Base-by-base conservation (phyloP, 2,329 filamentous ascomycete genomes). In the Aureobasidium sp. region DNA sequence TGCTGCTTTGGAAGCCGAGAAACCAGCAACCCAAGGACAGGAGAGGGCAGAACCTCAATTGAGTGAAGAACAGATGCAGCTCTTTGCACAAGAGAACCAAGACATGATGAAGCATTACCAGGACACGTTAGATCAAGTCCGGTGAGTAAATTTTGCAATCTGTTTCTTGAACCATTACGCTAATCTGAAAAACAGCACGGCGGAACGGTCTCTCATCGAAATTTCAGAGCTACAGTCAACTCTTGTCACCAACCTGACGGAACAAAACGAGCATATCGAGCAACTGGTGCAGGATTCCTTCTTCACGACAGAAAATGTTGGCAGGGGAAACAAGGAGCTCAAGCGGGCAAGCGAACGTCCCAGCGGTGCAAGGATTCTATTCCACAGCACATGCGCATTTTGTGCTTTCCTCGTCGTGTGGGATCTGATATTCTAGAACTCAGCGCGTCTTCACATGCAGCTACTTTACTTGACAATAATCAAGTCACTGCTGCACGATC, bases 101-200 rank as follows among this genome's bases (percentile, higher is more conserved):
- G 87, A 90, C 66, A 91, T 99, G 87, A 81, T 97, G 68, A 89
- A 89, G 74, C 90, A 96, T 75, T 96, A 95, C 74, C 91, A 97
- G 75, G 91, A 89, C 76, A 91, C 90, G n/a, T 79, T 97, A 72
- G 88, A 92, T 74, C 94, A 97, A 82, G 91, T 97, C 67, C 89
- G 88, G 90, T 95, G 83, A 61, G 89, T 82, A 9, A 11, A 20
- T 45, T 2, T 17, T 1, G 5, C 11, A 17, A 17, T 5, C 9
- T 5, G 44, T 15, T 15, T 29, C 22, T 15, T 22, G 25, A 34
- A 25, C 7, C 41, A 36, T 36, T 25, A 51, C 31, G n/a, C 48
- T 66, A 25, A 61, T 20, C n/a, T n/a, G 5, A 45, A 27, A 12
- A 61, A 63, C 70, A 96, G 90, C 70, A 89, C 88, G 29, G 91